A percentile compares a stretch with the other conserved stretches of the same genome.
Conservation (phyloP, 148 eudicot species). For the Camellia lanceoleosa region DNA sequence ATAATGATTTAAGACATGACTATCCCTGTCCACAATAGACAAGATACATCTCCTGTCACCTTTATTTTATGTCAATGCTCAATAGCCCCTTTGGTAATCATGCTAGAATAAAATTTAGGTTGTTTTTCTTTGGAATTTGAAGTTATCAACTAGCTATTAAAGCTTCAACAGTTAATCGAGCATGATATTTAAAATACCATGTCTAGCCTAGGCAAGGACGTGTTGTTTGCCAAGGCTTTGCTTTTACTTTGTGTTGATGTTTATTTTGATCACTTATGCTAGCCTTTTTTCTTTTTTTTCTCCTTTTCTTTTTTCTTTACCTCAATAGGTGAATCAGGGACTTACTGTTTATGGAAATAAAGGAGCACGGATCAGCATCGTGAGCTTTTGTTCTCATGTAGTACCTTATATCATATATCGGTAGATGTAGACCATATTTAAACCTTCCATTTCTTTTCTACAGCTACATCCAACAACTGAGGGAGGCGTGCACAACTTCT, state of each 20-base stretch:
- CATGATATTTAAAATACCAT: constrained; percentile 1
- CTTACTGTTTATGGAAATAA: constrained; percentile 92
- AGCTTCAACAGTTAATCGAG: neutral
- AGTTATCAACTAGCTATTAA: neutral
- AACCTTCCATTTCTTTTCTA: constrained; percentile 11
- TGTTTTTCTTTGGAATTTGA: neutral
- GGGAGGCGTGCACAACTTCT: constrained; percentile 98
- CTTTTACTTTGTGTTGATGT: neutral
- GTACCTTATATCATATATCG: neutral
- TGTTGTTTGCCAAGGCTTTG: neutral
- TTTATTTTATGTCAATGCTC: neutral
- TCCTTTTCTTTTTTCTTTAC: neutral
- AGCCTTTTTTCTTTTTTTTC: neutral
- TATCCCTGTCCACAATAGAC: neutral
- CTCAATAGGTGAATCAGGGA: constrained; percentile 86
- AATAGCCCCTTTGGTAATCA: neutral
- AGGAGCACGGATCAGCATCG: constrained; percentile 99
- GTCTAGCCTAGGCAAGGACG: neutral
- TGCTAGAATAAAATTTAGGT: neutral
- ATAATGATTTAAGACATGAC: neutral
- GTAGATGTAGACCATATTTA: neutral
- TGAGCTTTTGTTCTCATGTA: constrained; percentile 35
- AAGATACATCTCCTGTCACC: neutral
- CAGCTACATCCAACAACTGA: constrained; percentile 97
- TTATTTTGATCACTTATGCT: neutral